A percentile compares a stretch with the other conserved stretches of the same genome.
Conservation (phyloP, 208 protist species). For the Naegleria lovaniensis region DNA sequence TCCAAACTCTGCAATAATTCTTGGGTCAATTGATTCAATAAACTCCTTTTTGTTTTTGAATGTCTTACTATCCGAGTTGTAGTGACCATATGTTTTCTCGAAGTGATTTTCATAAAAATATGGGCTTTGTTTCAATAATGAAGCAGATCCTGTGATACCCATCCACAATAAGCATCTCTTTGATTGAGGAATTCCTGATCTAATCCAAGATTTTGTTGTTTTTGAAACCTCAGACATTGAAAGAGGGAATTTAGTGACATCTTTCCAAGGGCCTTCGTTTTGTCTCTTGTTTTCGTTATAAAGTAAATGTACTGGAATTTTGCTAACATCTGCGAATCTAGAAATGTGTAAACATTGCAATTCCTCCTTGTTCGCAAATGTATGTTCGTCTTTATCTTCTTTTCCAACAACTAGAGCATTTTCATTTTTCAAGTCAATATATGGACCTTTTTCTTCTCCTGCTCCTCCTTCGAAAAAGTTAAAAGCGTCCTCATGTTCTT, state of each 20-base stretch:
- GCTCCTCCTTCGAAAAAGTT: neutral
- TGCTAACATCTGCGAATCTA: neutral
- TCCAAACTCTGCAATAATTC: constrained; percentile 17
- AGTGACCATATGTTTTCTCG: neutral
- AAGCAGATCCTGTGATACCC: neutral
- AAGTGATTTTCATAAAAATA: constrained; percentile 15
- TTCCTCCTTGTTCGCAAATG: neutral
- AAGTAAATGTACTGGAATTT: neutral
- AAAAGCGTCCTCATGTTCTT: neutral
- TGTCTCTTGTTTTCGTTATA: neutral
- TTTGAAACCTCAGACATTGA: neutral
- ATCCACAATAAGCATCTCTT: neutral
- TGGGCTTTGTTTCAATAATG: neutral
- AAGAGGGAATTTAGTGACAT: neutral
- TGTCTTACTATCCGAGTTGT: neutral
- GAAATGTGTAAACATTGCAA: neutral
- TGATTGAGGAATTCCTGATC: neutral
- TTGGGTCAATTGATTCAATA: neutral
- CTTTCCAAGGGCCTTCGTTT: neutral
- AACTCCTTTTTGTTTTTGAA: neutral
- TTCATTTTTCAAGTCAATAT: neutral
- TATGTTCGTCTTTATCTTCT: neutral
- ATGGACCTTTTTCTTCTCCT: neutral
- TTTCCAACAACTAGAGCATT: neutral
- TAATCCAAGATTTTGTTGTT: neutral